Base-by-base conservation (phyloP, 495 filamentous ascomycete genomes). In the Tuber microsphaerosporum region DNA sequence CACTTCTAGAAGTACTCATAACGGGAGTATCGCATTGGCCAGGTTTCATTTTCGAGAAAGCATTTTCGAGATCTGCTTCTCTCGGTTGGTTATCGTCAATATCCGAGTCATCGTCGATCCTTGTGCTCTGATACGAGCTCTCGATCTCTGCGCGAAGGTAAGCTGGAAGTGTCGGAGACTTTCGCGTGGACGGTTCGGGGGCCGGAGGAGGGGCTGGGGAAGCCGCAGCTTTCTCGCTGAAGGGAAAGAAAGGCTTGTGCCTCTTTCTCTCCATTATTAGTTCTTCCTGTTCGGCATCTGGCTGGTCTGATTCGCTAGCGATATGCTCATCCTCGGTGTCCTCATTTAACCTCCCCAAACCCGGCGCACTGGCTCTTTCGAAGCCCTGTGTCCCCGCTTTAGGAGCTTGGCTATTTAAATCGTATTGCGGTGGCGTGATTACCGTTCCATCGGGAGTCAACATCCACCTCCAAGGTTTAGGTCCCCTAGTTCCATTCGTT, bases 1-100 rank as follows among this genome's bases (percentile, higher is more conserved):
- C 73, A 39, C 75, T 81, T 48, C 78, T 71, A 1, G 79, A 73
- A 2, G 73, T 78, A 4, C 75, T 79, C 79, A 81, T 81, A 12
- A 81, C 75, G 6, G 80, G 80, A 31, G 80, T 81, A 44, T 81
- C 79, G 46, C 74, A 79, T 71, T 71, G 74, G 1, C 77, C 79
- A 16, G 79, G 77, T 46, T 81, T 81, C 16, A 81, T 51, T 34
- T 81, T 78, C 8, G 79, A 74, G 65, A 81, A 81, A 41, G 73
- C 73, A 71, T 80, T 80, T 45, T 80, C 73, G 12, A 74, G 45
- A 73, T 80, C 77, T 26, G 71, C 79, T 71, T 81, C 78, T 43
- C 76, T 78, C 22, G 77, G 77, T 46, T 79, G 79, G 68, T 81
- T 80, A 45, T 82, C 80, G 17, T 82, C 81, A 26, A 79, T 79